A percentile compares a stretch with the other conserved stretches of the same genome.
phyloP scores from a whole-genome alignment of 495 filamentous ascomycete species.

The Penicillium daleae region DNA sequence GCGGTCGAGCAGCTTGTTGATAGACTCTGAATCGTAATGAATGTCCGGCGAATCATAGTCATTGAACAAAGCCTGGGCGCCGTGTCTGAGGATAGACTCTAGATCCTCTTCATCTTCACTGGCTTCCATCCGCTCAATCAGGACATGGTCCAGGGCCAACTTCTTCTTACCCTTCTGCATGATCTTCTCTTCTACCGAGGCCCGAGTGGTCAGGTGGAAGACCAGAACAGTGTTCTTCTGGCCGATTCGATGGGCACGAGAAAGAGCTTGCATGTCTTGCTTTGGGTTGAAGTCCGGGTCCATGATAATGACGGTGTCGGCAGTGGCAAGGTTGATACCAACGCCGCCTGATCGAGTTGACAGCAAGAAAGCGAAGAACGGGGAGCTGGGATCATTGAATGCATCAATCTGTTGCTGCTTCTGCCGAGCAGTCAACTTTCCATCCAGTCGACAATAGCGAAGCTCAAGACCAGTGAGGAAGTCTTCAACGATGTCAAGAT shows the following conservation, averaged over 20 bases:
- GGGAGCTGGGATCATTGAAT: conserved; percentile 84
- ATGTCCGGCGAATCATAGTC: conserved; percentile 70
- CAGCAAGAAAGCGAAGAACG: conserved; percentile 85
- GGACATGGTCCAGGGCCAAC: conserved; percentile 87
- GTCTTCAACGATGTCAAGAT: conserved; percentile 89
- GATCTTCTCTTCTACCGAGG: conserved; percentile 92
- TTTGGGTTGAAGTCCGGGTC: conserved; percentile 99
- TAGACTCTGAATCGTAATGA: conserved; percentile 74
- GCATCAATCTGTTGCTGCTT: conserved; percentile 94
- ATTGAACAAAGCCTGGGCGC: conserved; percentile 82
- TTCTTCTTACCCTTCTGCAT: conserved; percentile 96
- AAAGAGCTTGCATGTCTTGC: conserved; percentile 94
- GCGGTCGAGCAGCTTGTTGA: conserved; percentile 88
- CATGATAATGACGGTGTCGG: conserved; percentile 97
- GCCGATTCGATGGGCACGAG: conserved; percentile 92
- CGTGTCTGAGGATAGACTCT: conserved; percentile 86
- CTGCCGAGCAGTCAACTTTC: conserved; percentile 73
- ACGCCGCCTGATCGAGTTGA: conserved; percentile 95
- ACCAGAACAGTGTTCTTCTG: conserved; percentile 95
- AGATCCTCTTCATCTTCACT: conserved; percentile 80
- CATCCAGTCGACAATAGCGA: conserved; percentile 80
- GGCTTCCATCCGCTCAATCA: conserved; percentile 86
- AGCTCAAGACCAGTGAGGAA: conserved; percentile 76
- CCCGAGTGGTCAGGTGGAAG: conserved; percentile 89
- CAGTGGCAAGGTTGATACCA: conserved; percentile 95